Evolutionary conservation across 805 yeast genomes (phyloP).

Genomic region (Cyberlindnera euphorbiae): DNA sequence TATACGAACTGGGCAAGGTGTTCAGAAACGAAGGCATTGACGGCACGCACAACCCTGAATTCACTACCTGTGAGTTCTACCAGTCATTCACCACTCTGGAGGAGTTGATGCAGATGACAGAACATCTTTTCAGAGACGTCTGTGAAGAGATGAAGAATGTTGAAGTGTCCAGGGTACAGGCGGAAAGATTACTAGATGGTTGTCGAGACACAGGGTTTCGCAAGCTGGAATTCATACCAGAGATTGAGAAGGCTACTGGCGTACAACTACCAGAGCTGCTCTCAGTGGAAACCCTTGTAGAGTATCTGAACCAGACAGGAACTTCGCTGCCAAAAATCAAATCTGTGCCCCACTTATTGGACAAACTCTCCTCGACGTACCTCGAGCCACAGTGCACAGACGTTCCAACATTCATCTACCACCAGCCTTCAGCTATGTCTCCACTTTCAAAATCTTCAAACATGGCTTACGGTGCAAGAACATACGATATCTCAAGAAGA

Average conservation of each 20-base stretch:
- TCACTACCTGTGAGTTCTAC: slow-evolving; percentile 86
- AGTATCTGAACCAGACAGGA: slow-evolving; percentile 30
- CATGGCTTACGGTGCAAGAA: slow-evolving; percentile 27
- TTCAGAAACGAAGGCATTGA: slow-evolving; percentile 95
- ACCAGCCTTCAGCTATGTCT: slow-evolving; percentile 81
- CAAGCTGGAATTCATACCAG: slow-evolving; percentile 61
- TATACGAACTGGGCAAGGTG: slow-evolving; percentile 79
- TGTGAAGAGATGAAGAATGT: slow-evolving; percentile 27
- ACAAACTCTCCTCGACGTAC: slow-evolving; percentile 52
- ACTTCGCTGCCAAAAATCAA: slow-evolving; percentile 31
- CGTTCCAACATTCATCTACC: slow-evolving; percentile 67
- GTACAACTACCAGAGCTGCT: slow-evolving; percentile 41
- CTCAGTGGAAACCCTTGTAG: slow-evolving; percentile 35
- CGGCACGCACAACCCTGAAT: slow-evolving; percentile 90
- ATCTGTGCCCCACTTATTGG: slow-evolving; percentile 59
- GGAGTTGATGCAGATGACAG: slow-evolving; percentile 62
- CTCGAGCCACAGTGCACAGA: slow-evolving; percentile 58
- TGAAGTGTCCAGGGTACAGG: slow-evolving; percentile 10
- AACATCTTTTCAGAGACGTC: slow-evolving; percentile 45
- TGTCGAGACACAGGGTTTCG: slow-evolving; percentile 25
- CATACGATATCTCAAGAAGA: slow-evolving; percentile 50
- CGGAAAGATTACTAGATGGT: slow-evolving; percentile 1
- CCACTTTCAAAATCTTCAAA: slow-evolving; percentile 75
- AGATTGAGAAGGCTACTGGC: slow-evolving; percentile 53
- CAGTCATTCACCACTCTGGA: slow-evolving; percentile 63